Evolutionary conservation across 1,139 yeast genomes (phyloP), one percentile per base, ranked within the genome.

Genomic region (Trichomonascaceae sp.): DNA sequence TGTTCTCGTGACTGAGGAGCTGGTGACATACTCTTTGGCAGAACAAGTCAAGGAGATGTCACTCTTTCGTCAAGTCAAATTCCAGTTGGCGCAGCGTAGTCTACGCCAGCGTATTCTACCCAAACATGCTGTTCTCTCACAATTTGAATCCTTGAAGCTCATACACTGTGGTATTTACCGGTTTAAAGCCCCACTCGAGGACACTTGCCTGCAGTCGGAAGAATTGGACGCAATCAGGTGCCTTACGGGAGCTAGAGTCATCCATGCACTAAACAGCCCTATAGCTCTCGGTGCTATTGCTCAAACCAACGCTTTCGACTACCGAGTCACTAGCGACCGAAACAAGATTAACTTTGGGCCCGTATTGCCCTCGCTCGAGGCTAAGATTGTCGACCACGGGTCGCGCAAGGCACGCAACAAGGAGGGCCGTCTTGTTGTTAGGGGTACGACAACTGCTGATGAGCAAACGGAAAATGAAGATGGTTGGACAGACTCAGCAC

Each of bases 241-340:
- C 0, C 46, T 59, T 13, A 40, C 59, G 1, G 65, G 63, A 8
- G 45, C 62, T 2, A 49, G 51, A 26, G 42, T 60, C 25, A 34
- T 60, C 13, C 61, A 56, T 34, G 45, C 57, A 3, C 39, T 57
- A 5, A 43, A 48, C 16, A 43, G 50, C 5, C 57, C 62, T 2
- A 30, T 35, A 1, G 42, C 48, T 16, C 51, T 51, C 4, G 47
- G 60, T 26, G 60, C 65, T 1, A 30, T 61, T 3, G 44, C 54
- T 18, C 64, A 61, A 38, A 59, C 65, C 3, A 39, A 46, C 17
- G 37, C 49, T 13, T 55, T 51, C 32, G 66, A 61, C 44, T 61
- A 61, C 41, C 44, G 66, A 9, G 30, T 35, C 23, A 34, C 34
- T 17, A 17, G 25, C 4, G 17, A 28, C 6, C 4, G 30, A 37